Evolutionary conservation across 2,329 filamentous ascomycete genomes (phyloP).

Genomic region (Colletotrichum caudatum): DNA sequence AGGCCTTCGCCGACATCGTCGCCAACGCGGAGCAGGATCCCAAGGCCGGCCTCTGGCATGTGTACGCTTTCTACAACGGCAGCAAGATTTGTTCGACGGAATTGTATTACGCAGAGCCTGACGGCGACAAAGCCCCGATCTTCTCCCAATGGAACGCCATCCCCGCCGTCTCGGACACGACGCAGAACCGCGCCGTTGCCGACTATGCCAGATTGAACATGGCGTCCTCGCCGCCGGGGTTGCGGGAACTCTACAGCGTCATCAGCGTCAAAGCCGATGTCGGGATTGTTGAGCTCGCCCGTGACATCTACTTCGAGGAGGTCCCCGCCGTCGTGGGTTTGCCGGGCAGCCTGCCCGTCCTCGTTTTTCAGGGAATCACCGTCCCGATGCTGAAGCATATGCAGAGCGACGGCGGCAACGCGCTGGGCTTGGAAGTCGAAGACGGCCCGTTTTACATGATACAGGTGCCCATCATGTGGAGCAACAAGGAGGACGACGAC

Average conservation of each 20-base stretch:
- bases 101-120: conserved; percentile 54
- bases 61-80: conserved; percentile 43
- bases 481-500: conserved; percentile 41
- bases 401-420: conserved; percentile 54
- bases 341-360: conserved; percentile 46
- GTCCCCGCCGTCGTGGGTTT: conserved; percentile 35
- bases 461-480: conserved; percentile 45
- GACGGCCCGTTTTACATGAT: conserved; percentile 46
- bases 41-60: conserved; percentile 52
- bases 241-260: conserved; percentile 45
- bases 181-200: conserved; percentile 35
- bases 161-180: conserved; percentile 47
- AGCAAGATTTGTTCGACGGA: conserved; percentile 47
- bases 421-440: conserved; percentile 50
- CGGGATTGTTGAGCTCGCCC: conserved; percentile 43
- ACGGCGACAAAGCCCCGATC: conserved; percentile 50
- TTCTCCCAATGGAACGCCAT: conserved; percentile 53
- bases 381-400: conserved; percentile 51
- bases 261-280: conserved; percentile 42
- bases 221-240: conserved; percentile 37
- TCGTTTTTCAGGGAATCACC: conserved; percentile 57
- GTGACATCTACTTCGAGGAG: conserved; percentile 39
- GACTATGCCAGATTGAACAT: conserved; percentile 40
- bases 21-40: conserved; percentile 49
- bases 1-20: conserved; percentile 50